These are phyloP conservation scores for Tephrocybe rancida DNA, from an alignment of 768 basidiomycete species.

Conservation along the genomic window DNA sequence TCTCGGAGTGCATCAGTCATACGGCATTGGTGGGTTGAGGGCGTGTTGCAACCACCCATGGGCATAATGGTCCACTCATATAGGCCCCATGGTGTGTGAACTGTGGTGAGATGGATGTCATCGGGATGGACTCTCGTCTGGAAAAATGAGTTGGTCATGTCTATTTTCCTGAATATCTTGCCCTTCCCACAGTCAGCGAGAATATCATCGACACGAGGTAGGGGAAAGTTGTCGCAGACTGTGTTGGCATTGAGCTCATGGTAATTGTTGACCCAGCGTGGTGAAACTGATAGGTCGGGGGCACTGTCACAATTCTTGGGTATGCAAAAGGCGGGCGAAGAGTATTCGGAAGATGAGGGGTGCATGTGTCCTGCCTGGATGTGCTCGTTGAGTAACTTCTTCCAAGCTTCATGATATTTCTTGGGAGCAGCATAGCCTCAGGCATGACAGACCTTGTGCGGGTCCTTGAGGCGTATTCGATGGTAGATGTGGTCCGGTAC, in stretches of 20 bases:
- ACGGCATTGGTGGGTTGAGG: neutral
- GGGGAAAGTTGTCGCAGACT: too few species aligned
- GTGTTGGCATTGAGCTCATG: neutral
- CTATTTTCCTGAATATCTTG: neutral
- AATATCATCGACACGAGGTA: too few species aligned
- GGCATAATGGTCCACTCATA: too few species aligned
- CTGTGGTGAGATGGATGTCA: too few species aligned
- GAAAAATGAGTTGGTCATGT: too few species aligned
- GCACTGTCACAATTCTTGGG: slow-evolving; percentile 14
- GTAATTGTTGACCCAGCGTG: slow-evolving; percentile 31
- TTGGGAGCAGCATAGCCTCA: too few species aligned
- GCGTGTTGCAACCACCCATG: slow-evolving; percentile 18
- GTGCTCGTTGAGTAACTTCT: slow-evolving; percentile 30
- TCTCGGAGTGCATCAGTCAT: slow-evolving; percentile 39
- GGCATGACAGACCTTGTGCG: slow-evolving; percentile 15
- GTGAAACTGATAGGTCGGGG: slow-evolving; percentile 20
- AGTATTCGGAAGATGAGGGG: slow-evolving; percentile 25
- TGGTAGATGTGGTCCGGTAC: slow-evolving; percentile 24
- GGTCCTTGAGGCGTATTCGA: too few species aligned
- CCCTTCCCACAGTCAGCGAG: slow-evolving; percentile 9
- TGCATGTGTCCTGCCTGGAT: slow-evolving; percentile 27
- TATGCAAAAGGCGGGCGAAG: slow-evolving; percentile 32
- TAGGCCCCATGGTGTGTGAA: slow-evolving; percentile 37
- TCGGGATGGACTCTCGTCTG: neutral
- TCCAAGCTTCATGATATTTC: slow-evolving; percentile 34